Evolutionary conservation across 371 early-diverging fungal genomes (phyloP).

Genomic region (Dinochytrium kinnereticum): DNA sequence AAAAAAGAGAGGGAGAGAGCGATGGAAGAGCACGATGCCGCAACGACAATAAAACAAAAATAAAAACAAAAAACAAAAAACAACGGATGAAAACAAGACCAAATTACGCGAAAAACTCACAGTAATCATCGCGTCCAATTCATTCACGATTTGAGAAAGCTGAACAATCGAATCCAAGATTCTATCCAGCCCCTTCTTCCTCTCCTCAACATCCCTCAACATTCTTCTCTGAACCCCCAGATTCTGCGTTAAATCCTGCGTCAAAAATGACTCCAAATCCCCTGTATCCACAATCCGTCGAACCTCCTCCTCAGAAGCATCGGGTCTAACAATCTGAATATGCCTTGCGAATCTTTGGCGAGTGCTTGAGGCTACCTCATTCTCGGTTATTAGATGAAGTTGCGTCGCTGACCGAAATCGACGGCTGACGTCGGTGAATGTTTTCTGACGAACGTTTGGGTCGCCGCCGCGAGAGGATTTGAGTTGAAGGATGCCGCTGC

Average conservation of each 20-base stretch:
- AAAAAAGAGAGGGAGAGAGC: too few relatives aligned
- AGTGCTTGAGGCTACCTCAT: not conserved
- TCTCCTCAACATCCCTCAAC: conserved; percentile 9
- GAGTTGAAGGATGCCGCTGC: not conserved
- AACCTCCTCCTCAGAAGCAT: conserved; percentile 6
- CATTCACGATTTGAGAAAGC: not conserved
- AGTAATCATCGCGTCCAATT: conserved; percentile 11
- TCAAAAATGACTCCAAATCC: not conserved
- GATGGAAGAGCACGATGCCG: too few relatives aligned
- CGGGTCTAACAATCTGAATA: not conserved
- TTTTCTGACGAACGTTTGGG: not conserved
- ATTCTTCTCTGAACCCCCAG: conserved; percentile 4
- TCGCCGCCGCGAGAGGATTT: not conserved
- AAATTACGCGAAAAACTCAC: not conserved
- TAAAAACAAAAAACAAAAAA: too few relatives aligned
- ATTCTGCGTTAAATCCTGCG: not conserved
- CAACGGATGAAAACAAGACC: too few relatives aligned
- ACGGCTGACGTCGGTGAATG: conserved; percentile 3
- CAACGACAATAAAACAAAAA: too few relatives aligned
- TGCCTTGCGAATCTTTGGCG: conserved; percentile 1
- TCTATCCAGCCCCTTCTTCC: not conserved
- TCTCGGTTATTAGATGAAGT: not conserved
- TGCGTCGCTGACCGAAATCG: not conserved
- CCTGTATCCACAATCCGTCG: not conserved
- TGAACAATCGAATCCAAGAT: not conserved